Evolutionary conservation across 352 stramenopile genomes (phyloP), one percentile per base, ranked within the genome.

Genomic region (Pilasporangium apinafurcum): DNA sequence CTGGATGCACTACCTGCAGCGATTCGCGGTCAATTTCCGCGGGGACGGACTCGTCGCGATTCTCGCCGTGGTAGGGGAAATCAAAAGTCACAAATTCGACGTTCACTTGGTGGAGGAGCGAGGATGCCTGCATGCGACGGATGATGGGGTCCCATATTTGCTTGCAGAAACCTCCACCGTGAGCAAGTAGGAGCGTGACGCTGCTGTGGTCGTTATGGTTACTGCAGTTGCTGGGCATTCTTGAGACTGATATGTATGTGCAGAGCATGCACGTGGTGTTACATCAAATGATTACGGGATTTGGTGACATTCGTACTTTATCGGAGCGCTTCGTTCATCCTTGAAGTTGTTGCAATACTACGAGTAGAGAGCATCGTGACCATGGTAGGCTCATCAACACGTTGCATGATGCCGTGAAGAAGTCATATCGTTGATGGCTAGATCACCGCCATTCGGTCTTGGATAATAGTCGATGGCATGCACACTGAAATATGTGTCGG

Each of bases 121-220:
- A 41, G 5, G 57, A 54, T 18, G 44, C 42, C n/a, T 46, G 37
- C 1, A 76, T 25, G n/a, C 52, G 59, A 27, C 54, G 53, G 6
- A 51, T 53, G 42, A 78, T 78, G 5, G 68, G 65, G n/a, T 63
- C 33, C 68, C 68, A 82, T 0, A 45, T 62, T 5, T 75, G 65
- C 31, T 77, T 70, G 30, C 62, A 75, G 32, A 78, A 78, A 12
- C 62, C 55, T 1, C 51, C 41, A 20, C 62, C 68, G 43, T 81
- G 68, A 0, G 48, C 58, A 42, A 81, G 75, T 26, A 81, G 38
- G 32, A 75, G 35, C 34, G 62, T 68, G 12, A 28, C 33, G 38
- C 18, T 48, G 69, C 59, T 28, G 65, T 60, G 8, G 51, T 61
- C 18, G 51, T 51, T 16, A 6, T n/a, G 25, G 42, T 4, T 25